These are phyloP conservation scores for Mycena filopes DNA, from an alignment of 768 basidiomycete species.

Conservation along the genomic window DNA sequence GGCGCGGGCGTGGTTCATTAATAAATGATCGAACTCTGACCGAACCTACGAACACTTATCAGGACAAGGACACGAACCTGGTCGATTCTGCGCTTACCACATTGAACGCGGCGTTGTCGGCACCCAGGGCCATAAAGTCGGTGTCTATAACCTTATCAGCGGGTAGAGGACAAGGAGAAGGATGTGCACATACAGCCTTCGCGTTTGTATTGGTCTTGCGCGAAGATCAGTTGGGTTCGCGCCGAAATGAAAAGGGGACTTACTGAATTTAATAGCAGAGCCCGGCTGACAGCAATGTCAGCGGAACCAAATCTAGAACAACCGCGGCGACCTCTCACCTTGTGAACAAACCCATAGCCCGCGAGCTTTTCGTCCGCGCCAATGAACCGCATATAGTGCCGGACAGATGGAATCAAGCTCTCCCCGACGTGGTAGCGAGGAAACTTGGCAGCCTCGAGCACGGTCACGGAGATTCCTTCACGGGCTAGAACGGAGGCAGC, in stretches of 20 bases:
- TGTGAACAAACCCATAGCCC: constrained; percentile 60
- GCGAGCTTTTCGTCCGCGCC: constrained; percentile 63
- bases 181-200: constrained; percentile 64
- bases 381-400: constrained; percentile 69
- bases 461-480: constrained; percentile 64
- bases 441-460: constrained; percentile 66
- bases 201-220: constrained; percentile 61
- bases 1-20: constrained; percentile 64
- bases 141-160: constrained; percentile 53
- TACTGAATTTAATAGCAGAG: constrained; percentile 68
- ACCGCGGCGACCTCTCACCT: constrained; percentile 46
- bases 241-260: constrained; percentile 21
- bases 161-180: neutral
- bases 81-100: constrained; percentile 55
- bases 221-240: neutral
- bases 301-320: constrained; percentile 16
- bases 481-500: constrained; percentile 65
- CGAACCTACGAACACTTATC: constrained; percentile 51
- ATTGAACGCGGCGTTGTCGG: constrained; percentile 68
- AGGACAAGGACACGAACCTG: neutral
- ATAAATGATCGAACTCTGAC: constrained; percentile 69
- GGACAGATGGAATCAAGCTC: constrained; percentile 68
- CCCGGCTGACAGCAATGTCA: constrained; percentile 52
- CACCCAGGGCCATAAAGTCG: constrained; percentile 65
- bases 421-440: constrained; percentile 70